Evolutionary conservation across 2,329 filamentous ascomycete species (phyloP), one percentile per base, ranked within the genome.

Genomic region (Calonectria montana): DNA sequence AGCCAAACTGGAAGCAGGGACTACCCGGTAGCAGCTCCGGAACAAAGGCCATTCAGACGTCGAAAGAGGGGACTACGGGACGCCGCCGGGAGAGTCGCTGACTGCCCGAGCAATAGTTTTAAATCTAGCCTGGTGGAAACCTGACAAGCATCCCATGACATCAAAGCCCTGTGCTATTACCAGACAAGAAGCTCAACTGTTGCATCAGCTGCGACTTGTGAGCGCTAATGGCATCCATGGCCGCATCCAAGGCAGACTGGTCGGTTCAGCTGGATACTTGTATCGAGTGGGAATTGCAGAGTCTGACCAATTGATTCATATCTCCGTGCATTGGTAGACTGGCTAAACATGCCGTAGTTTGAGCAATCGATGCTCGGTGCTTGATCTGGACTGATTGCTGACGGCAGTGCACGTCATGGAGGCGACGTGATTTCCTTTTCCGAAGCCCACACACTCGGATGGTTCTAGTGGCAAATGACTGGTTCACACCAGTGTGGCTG

Each of bases 141-240:
- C 64, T 6, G 71, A 75, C 76, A 75, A 71, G 71, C 75, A 78
- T 71, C 73, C 67, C 69, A 69, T 67, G 72, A 67, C 70, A 71
- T 74, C 75, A 76, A 61, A 71, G 67, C 72, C 79, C 72, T 73
- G 67, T 66, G 68, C 76, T 70, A 78, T 77, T 48, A 68, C 72
- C 61, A 75, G 71, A 79, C 65, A 69, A 79, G 75, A 62, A 77
- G 65, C 69, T 75, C 73, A 67, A 47, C 65, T 25, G 73, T 79
- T 73, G 76, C 76, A 75, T 79, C 76, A 79, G 73, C 76, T 74
- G 43, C 72, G 71, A 73, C 76, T 57, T 35, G 70, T 73, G 77
- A 74, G 75, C 74, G 70, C 74, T 77, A 78, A 69, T 65, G 48
- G 67, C 39, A 53, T 59, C 45, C 64, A 67, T 77, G 67, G 65